Evolutionary conservation across 768 basidiomycete species (phyloP), one percentile per base, ranked within the genome.

Genomic region (Pisolithus tinctorius): DNA sequence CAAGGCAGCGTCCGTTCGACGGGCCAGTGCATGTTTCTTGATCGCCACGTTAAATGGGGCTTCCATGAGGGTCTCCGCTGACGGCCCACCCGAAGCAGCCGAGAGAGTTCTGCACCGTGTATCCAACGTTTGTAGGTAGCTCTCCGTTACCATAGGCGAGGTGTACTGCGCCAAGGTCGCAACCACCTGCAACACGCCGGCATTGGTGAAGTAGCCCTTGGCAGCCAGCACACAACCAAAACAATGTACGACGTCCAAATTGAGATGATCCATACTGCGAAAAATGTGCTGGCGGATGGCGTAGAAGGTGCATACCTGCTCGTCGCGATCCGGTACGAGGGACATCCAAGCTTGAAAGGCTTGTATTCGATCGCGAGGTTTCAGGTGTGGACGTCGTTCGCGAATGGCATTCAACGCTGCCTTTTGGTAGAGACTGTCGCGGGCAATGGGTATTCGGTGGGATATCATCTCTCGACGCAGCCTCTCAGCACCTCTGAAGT

Each of bases 141-240:
- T 54, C 42, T 61, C 53, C 51, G 68, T 65, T 40, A 68, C 57
- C 1, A 64, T 55, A 4, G 68, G 65, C 5, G 62, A 51, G 2
- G 75, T 69, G 60, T 73, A 78, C 20, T 74, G 74, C 37, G 76
- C 65, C 17, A 85, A 61, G 4, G 64, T 62, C 2, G 72, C 67
- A 30, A 79, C 52, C 46, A 63, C 60, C 6, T 60, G 67, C 48
- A 45, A 53, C 4, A 56, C 55, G 11, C 55, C 55, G 4, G 39
- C n/a, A 25, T 50, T 58, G 47, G 45, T 39, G 40, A 47, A 46
- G 50, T 75, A 76, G 0, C 82, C 82, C 56, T 78, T 81, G 16
- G 67, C 63, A 3, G 74, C 74, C n/a, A 71, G 67, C 4, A 72
- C 62, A 41, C 72, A 49, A 17, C 72, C 78, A 45, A 81, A 77